phyloP scores from a whole-genome alignment of 2,329 filamentous ascomycete species.

The Anisogramma anomala region DNA sequence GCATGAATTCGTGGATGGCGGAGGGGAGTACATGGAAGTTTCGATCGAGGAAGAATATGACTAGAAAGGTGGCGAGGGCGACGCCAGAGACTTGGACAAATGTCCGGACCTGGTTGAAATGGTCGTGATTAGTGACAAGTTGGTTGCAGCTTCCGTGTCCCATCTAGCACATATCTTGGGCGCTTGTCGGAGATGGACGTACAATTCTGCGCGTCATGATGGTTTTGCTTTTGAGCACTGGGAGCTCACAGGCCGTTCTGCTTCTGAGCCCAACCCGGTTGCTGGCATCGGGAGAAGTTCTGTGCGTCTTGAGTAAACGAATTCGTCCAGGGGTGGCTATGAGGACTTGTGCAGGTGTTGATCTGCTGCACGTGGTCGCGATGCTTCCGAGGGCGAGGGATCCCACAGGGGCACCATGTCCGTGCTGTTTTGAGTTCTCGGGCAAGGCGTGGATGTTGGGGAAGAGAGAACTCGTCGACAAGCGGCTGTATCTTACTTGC shows the following conservation, averaged over 20 bases:
- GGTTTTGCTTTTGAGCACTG: neutral
- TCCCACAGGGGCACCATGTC: conserved; percentile 13
- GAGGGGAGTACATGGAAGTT: conserved; percentile 79
- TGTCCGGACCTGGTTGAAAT: conserved; percentile 43
- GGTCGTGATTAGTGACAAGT: neutral
- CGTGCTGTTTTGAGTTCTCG: neutral
- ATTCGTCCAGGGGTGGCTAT: neutral
- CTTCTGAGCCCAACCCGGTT: conserved; percentile 10
- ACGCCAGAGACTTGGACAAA: conserved; percentile 63
- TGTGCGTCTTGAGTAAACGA: conserved; percentile 1
- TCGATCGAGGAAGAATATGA: conserved; percentile 75
- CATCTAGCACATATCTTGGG: too few species aligned
- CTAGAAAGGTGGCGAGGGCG: conserved; percentile 52
- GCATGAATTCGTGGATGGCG: conserved; percentile 76
- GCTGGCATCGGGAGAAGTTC: conserved; percentile 8
- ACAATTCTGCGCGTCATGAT: conserved; percentile 15
- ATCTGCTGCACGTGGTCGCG: conserved; percentile 12
- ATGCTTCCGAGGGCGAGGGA: conserved; percentile 13
- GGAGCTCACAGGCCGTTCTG: conserved; percentile 8
- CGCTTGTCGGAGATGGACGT: too few species aligned
- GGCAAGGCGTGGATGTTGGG: neutral
- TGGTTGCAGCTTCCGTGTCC: too few species aligned
- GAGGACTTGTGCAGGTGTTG: neutral
- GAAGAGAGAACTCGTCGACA: neutral
- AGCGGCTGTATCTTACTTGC: too few species aligned